These are phyloP conservation scores for Fusarium luffae DNA, from an alignment of 2,329 filamentous ascomycete genomes.

Conservation along the genomic window DNA sequence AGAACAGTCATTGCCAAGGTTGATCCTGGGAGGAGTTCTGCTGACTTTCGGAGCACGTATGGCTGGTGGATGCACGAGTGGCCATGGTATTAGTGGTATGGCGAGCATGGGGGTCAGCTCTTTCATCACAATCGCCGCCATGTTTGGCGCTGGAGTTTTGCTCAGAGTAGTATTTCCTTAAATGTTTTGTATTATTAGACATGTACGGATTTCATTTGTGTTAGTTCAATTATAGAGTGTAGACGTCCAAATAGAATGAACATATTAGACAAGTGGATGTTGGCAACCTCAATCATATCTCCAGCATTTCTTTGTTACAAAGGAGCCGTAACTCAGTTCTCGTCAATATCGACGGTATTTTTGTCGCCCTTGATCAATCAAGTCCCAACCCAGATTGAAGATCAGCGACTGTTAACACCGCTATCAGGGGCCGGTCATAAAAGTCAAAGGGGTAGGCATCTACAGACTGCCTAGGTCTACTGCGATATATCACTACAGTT, in stretches of 20 bases:
- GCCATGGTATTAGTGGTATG: conserved; percentile 24
- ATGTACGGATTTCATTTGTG: accelerated
- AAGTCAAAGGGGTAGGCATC: too few species aligned
- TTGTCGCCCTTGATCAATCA: too few species aligned
- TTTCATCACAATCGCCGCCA: neutral
- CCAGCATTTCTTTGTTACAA: too few species aligned
- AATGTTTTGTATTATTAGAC: too few species aligned
- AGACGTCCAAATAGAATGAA: neutral
- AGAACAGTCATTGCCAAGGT: neutral
- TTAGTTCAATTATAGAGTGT: neutral
- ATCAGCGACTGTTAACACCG: too few species aligned
- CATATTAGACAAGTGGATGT: neutral
- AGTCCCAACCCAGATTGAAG: too few species aligned
- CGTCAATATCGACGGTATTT: too few species aligned
- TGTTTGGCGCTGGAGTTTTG: conserved; percentile 12
- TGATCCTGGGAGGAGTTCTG: neutral
- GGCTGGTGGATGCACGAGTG: conserved; percentile 23
- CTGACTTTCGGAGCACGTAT: conserved; percentile 5
- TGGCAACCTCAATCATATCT: neutral
- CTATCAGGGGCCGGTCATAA: too few species aligned
- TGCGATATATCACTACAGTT: too few species aligned
- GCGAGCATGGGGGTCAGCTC: conserved; percentile 19
- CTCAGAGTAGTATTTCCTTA: neutral
- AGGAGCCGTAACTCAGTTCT: too few species aligned
- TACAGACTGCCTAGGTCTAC: too few species aligned